phyloP scores from a whole-genome alignment of 1,284 basidiomycete species.

The Tylopilus sp. region DNA sequence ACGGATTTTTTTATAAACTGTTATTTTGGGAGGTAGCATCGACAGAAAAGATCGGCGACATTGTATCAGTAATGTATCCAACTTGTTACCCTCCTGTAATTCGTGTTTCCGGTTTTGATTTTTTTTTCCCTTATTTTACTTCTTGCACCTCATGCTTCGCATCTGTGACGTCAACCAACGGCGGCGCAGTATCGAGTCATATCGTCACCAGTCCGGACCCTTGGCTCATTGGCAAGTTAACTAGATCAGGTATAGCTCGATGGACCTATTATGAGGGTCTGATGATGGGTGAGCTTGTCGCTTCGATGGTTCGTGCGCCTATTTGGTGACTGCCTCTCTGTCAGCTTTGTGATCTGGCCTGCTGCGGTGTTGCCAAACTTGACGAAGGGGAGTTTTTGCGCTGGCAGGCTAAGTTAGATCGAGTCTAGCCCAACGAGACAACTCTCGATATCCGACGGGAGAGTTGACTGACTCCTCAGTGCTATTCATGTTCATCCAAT shows the following conservation, averaged over 20 bases:
- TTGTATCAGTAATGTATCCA: constrained; percentile 28
- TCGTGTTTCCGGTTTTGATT: constrained; percentile 1
- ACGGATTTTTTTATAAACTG: constrained; percentile 11
- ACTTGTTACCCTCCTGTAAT: constrained; percentile 29
- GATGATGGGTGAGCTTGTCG: no score
- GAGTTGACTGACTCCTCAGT: no score
- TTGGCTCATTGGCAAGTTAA: no score
- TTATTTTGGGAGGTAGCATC: constrained; percentile 4
- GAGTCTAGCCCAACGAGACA: not conserved
- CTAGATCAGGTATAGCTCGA: no score
- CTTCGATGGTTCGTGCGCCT: no score
- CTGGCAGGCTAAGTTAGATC: not conserved
- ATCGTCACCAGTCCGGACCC: no score
- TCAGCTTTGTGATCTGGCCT: no score
- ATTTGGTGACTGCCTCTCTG: no score
- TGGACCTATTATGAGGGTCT: no score
- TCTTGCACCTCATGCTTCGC: not conserved
- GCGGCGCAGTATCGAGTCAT: no score
- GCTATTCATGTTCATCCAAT: not conserved
- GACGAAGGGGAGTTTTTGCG: not conserved
- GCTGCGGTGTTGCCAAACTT: not conserved
- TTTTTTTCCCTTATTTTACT: not conserved
- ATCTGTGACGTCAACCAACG: no score
- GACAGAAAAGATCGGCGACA: constrained; percentile 12
- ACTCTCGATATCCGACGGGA: not conserved